Percentiles rank a stretch among this genome's conserved stretches.
Evolutionary conservation across 1,284 basidiomycete species (phyloP).

Genomic region (Boletellus deceptivus): DNA sequence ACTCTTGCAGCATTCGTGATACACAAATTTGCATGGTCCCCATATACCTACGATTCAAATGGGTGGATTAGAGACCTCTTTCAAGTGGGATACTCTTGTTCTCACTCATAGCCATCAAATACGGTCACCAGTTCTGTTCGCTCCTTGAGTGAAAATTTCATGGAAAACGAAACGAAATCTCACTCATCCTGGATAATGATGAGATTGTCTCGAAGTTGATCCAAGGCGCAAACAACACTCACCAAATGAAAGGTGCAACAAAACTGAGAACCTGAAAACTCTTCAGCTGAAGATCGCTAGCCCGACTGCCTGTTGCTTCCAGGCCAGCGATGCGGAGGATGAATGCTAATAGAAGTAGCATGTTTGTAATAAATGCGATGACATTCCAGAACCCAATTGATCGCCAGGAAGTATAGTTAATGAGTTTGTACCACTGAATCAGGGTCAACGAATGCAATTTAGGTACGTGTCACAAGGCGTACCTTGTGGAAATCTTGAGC

Average conservation of each 20-base stretch:
- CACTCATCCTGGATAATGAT: slow-evolving; percentile 67
- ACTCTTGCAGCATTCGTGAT: slow-evolving; percentile 88
- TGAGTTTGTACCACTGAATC: slow-evolving; percentile 59
- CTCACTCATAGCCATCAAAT: slow-evolving; percentile 79
- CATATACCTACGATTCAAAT: slow-evolving; percentile 56
- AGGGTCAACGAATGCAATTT: neutral
- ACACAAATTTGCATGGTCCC: slow-evolving; percentile 88
- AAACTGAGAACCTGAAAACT: slow-evolving; percentile 89
- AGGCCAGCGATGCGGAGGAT: slow-evolving; percentile 69
- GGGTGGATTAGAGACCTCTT: slow-evolving; percentile 2
- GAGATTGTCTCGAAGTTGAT: neutral
- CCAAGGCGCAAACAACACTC: slow-evolving; percentile 24
- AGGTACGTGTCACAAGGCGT: no score
- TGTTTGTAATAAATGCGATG: slow-evolving; percentile 70
- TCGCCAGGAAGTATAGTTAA: slow-evolving; percentile 65
- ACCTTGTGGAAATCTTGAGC: no score
- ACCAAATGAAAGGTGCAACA: slow-evolving; percentile 86
- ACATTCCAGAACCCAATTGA: slow-evolving; percentile 83
- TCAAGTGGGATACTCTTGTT: neutral
- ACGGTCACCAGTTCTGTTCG: slow-evolving; percentile 70
- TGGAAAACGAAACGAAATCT: slow-evolving; percentile 29
- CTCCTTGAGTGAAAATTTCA: slow-evolving; percentile 9
- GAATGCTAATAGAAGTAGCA: slow-evolving; percentile 72
- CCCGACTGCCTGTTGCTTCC: slow-evolving; percentile 38
- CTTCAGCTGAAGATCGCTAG: slow-evolving; percentile 49